Evolutionary conservation across 1,139 yeast species (phyloP).

Genomic region (Candida freyschussii): DNA sequence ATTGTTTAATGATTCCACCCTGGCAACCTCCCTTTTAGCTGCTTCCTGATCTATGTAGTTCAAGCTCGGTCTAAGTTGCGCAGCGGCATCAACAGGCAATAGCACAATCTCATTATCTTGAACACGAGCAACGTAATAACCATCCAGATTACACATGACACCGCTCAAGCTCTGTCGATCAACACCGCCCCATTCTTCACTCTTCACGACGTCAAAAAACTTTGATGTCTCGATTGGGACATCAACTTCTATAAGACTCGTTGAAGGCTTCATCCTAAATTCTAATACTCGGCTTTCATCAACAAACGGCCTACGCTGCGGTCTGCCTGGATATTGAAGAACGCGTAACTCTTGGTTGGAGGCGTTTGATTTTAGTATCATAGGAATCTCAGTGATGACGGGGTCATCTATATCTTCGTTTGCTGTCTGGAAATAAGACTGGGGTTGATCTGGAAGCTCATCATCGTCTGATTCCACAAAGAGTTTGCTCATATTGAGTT

Average conservation of each 20-base stretch:
- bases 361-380: constrained; percentile 38
- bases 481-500: constrained; percentile 16
- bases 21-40: constrained; percentile 31
- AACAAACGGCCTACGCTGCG: constrained; percentile 43
- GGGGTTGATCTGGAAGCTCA: constrained; percentile 3
- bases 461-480: constrained; percentile 17
- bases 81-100: constrained; percentile 60
- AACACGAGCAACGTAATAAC: constrained; percentile 52
- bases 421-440: not conserved
- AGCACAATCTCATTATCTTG: constrained; percentile 52
- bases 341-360: constrained; percentile 32
- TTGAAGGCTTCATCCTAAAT: constrained; percentile 56
- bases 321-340: constrained; percentile 73
- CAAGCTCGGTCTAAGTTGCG: constrained; percentile 81
- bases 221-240: constrained; percentile 57
- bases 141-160: constrained; percentile 51
- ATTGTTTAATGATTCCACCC: constrained; percentile 36
- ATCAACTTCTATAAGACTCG: constrained; percentile 58
- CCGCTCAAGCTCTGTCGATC: constrained; percentile 65
- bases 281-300: constrained; percentile 37
- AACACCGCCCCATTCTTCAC: constrained; percentile 59
- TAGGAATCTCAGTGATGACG: constrained; percentile 69
- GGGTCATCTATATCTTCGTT: constrained; percentile 59
- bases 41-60: constrained; percentile 58
- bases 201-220: constrained; percentile 62